Conservation (phyloP, 306 rosid species). For the Prosopis cineraria region DNA sequence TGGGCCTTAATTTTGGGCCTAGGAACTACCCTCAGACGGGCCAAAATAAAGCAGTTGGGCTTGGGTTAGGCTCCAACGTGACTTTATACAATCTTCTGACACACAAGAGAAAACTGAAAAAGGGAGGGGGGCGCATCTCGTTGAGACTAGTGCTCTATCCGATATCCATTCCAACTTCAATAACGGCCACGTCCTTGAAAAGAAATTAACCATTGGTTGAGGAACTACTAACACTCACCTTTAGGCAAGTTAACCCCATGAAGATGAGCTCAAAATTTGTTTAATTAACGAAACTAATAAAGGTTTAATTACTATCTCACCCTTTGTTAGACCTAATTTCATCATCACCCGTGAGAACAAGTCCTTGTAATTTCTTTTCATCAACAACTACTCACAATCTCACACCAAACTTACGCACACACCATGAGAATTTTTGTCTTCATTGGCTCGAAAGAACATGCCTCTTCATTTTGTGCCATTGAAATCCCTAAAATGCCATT, state of each 20-base stretch:
- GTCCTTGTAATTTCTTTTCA: constrained; percentile 29
- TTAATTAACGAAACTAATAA: not conserved
- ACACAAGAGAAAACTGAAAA: not conserved
- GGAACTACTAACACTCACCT: not conserved
- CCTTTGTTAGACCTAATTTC: constrained; percentile 48
- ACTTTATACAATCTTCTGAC: not conserved
- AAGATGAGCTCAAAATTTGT: not conserved
- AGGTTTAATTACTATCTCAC: constrained; percentile 24
- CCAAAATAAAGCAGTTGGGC: not conserved
- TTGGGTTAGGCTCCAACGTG: not conserved
- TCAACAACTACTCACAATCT: constrained; percentile 44
- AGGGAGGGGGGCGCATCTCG: not conserved
- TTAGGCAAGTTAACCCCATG: not conserved
- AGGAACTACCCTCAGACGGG: not conserved
- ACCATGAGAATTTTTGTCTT: not conserved
- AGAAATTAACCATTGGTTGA: not conserved
- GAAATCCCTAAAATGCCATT: constrained; percentile 34
- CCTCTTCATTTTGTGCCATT: no score
- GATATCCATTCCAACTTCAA: not conserved
- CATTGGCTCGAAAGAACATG: not conserved
- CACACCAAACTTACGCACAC: constrained; percentile 34
- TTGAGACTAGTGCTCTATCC: not conserved
- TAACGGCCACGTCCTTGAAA: not conserved
- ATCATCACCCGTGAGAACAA: constrained; percentile 34
- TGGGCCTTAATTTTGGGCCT: not conserved